Base-by-base conservation (phyloP, 1,139 yeast genomes). In the Geotrichum carabidarum region DNA sequence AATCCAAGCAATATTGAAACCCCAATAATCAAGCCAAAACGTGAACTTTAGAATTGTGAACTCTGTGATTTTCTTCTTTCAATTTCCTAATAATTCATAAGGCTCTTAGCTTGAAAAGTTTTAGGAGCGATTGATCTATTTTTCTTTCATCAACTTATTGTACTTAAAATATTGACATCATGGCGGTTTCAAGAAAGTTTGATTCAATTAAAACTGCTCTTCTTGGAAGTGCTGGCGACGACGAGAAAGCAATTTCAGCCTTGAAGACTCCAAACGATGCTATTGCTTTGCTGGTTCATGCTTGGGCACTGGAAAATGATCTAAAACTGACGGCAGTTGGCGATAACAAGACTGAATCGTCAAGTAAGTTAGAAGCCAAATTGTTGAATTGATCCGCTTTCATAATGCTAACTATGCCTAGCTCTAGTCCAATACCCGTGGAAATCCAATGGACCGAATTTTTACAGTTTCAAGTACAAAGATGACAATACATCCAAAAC, bases 201-300 rank as follows among this genome's bases (percentile, higher is more conserved):
- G 22, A 34, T 22, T 18, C 50, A n/a, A 51, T 51, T 40, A 44
- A 32, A 27, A 32, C 27, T 5, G 32, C 50, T 27, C 42, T 43
- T 14, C 18, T 17, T n/a, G 54, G 47, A 5, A 31, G 44, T 14
- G 4, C 35, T 2, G 47, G 22, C 40, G 7, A 31, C 22, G 50
- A 15, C 5, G n/a, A 36, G 6, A 22, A 35, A 15, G 40, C 43
- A 14, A 22, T 51, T 4, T 22, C 27, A 11, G 18, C 38, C 1
- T 22, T 51, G 31, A 38, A 51, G 22, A 41, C 55, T 8, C 48
- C 55, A 14, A 47, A 51, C 30, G 55, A 51, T 18, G 48, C 55
- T n/a, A 30, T 51, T 22, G 55, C 46, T 4, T 32, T 51, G 41
- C 40, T 47, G 32, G 30, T 51, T 31, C 55, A 51, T 37, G 35